Conservation (phyloP, 768 basidiomycete species). For the Tricholoma saponaceum region DNA sequence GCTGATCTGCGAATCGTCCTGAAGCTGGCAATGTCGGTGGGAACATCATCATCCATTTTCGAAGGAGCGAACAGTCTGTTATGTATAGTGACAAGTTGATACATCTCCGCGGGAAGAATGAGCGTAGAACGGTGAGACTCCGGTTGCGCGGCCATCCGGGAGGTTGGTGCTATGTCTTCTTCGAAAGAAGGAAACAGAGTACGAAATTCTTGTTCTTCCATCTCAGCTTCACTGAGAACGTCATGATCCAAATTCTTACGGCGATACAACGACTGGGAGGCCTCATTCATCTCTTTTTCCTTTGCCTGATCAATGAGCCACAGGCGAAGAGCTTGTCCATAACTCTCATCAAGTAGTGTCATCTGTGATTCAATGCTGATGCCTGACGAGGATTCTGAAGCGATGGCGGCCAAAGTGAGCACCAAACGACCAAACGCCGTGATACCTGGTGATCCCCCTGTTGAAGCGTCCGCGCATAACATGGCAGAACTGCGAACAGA, state of each 20-base stretch:
- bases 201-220: conserved; percentile 81
- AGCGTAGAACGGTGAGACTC: conserved; percentile 15
- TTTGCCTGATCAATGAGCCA: conserved; percentile 82
- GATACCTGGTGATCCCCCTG: conserved; percentile 24
- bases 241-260: conserved; percentile 49
- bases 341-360: conserved; percentile 41
- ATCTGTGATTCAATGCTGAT: conserved; percentile 27
- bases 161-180: conserved; percentile 40
- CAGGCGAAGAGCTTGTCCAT: conserved; percentile 69
- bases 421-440: conserved; percentile 40
- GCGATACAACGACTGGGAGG: conserved; percentile 75
- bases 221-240: conserved; percentile 61
- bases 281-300: conserved; percentile 57
- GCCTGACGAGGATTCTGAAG: conserved; percentile 41
- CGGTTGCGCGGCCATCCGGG: conserved; percentile 8
- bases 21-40: conserved; percentile 20
- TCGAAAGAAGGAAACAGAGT: conserved; percentile 85
- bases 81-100: conserved; percentile 45
- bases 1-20: conserved; percentile 26
- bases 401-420: conserved; percentile 44
- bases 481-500: conserved; percentile 38
- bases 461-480: conserved; percentile 24
- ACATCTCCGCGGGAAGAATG: conserved; percentile 30
- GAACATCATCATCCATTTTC: not conserved
- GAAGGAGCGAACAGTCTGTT: conserved; percentile 32